A percentile compares a stretch with the other conserved stretches of the same genome.
Conservation (phyloP, 805 yeast genomes). For the Brettanomyces sp. region DNA sequence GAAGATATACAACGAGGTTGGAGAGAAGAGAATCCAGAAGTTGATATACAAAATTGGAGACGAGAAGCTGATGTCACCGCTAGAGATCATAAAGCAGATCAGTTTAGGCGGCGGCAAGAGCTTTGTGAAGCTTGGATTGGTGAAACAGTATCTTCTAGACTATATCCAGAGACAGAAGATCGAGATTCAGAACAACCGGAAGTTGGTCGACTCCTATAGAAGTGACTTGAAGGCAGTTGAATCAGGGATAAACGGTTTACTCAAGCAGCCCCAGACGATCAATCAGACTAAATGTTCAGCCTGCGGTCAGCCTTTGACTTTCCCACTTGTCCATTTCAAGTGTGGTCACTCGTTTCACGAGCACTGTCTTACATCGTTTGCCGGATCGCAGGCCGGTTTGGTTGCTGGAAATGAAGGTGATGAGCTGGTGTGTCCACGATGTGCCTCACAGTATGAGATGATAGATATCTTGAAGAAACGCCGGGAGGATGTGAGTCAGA, state of each 20-base stretch:
- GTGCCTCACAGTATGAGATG: slow-evolving; percentile 64
- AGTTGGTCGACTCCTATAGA: slow-evolving; percentile 58
- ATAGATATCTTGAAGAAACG: slow-evolving; percentile 46
- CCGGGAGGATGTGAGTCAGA: slow-evolving; percentile 53
- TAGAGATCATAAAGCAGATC: slow-evolving; percentile 67
- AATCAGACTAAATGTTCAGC: slow-evolving; percentile 55
- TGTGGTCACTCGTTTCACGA: slow-evolving; percentile 86
- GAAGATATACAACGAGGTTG: slow-evolving; percentile 39
- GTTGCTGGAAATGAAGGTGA: slow-evolving; percentile 14
- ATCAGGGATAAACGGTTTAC: slow-evolving; percentile 41
- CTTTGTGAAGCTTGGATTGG: slow-evolving; percentile 49
- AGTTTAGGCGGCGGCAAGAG: slow-evolving; percentile 48
- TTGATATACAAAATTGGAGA: slow-evolving; percentile 46
- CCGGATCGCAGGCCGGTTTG: too few species aligned
- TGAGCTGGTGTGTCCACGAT: slow-evolving; percentile 55
- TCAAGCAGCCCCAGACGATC: slow-evolving; percentile 37
- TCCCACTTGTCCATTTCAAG: slow-evolving; percentile 75
- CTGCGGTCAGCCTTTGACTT: slow-evolving; percentile 57
- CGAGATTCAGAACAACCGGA: slow-evolving; percentile 61
- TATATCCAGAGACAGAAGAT: slow-evolving; percentile 48
- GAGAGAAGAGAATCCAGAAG: slow-evolving; percentile 37
- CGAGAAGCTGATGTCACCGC: slow-evolving; percentile 51
- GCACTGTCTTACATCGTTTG: slow-evolving; percentile 37
- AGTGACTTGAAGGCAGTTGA: slow-evolving; percentile 52
- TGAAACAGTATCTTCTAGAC: slow-evolving; percentile 59